A percentile compares a stretch with the other conserved stretches of the same genome.
Conservation (phyloP, 306 rosid genomes). For the Trifolium fragiferum region DNA sequence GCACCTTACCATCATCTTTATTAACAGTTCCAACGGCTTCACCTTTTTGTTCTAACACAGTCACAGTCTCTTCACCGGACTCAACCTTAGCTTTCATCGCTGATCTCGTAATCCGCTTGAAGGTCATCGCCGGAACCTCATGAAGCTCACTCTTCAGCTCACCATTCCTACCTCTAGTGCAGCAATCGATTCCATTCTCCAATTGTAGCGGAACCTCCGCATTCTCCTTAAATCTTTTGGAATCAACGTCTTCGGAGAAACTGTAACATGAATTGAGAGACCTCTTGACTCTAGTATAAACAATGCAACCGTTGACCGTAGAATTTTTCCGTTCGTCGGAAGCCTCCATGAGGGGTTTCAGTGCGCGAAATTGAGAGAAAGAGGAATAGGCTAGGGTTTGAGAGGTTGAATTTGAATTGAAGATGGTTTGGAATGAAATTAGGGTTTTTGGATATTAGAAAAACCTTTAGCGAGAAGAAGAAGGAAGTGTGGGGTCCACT, state of each 20-base stretch:
- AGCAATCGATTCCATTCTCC: conserved; percentile 30
- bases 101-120: conserved; percentile 1
- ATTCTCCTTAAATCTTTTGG: conserved; percentile 35
- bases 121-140: neutral
- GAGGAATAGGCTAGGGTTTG: neutral
- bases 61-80: neutral
- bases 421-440: conserved; percentile 1
- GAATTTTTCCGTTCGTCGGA: conserved; percentile 53
- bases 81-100: neutral
- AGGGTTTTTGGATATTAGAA: conserved; percentile 41
- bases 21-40: neutral
- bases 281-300: conserved; percentile 72
- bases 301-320: conserved; percentile 67
- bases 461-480: neutral
- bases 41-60: conserved; percentile 32
- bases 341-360: conserved; percentile 40
- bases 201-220: neutral
- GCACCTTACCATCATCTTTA: neutral
- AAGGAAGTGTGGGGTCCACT: conserved; percentile 35
- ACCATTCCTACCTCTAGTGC: conserved; percentile 25
- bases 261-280: conserved; percentile 39
- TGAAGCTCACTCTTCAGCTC: neutral
- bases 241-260: conserved; percentile 27
- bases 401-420: conserved; percentile 5
- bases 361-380: conserved; percentile 37